Conservation (phyloP, 306 rosid species). For the Oxytropis ochrocephala region DNA sequence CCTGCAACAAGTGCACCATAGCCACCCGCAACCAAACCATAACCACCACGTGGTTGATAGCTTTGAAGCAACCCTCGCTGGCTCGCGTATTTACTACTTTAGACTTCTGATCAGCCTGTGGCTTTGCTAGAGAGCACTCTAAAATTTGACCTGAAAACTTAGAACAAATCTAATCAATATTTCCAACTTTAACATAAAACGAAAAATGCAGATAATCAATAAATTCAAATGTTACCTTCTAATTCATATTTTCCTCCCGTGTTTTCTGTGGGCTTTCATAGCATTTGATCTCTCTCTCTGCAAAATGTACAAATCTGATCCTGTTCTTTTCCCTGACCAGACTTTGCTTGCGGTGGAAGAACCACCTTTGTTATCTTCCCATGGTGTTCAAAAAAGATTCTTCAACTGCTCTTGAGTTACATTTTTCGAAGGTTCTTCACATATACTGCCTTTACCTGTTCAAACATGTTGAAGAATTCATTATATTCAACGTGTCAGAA, state of each 20-base stretch:
- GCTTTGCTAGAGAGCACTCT: constrained; percentile 96
- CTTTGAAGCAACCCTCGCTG: constrained; percentile 75
- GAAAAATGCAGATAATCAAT: background rate
- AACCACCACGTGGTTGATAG: constrained; percentile 72
- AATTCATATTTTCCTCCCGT: constrained; percentile 87
- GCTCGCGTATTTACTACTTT: constrained; percentile 53
- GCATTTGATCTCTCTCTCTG: constrained; percentile 88
- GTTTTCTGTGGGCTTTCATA: constrained; percentile 87
- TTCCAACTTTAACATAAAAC: constrained; percentile 6
- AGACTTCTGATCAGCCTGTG: constrained; percentile 84
- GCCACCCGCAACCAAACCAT: constrained; percentile 64
- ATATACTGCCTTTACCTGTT: constrained; percentile 88
- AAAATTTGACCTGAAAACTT: constrained; percentile 64
- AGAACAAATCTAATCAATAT: constrained; percentile 2
- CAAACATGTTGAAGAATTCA: constrained; percentile 9
- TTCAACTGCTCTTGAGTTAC: constrained; percentile 88
- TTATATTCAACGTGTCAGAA: background rate
- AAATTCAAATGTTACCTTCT: constrained; percentile 43
- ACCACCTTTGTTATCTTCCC: constrained; percentile 96
- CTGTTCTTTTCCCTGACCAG: constrained; percentile 87
- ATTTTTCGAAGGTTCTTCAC: constrained; percentile 79
- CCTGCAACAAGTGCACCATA: constrained; percentile 81
- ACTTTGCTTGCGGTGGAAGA: constrained; percentile 82
- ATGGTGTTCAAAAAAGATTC: constrained; percentile 84
- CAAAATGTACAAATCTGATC: constrained; percentile 93